Evolutionary conservation across 2,329 filamentous ascomycete species (phyloP).

Genomic region (Colletotrichum spinosum): DNA sequence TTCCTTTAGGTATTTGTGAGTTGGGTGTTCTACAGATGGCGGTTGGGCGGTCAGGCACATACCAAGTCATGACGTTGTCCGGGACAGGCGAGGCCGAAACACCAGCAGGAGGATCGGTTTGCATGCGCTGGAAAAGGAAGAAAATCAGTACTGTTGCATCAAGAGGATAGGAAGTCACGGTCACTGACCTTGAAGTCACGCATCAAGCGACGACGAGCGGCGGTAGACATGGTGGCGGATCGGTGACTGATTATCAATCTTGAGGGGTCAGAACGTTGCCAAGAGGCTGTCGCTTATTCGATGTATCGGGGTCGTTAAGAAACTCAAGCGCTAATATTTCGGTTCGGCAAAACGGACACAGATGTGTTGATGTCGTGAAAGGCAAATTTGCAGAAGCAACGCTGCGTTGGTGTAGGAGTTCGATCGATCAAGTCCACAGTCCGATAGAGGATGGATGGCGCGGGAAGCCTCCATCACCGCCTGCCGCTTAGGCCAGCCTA

Average conservation of each 20-base stretch:
- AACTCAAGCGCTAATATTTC: background rate
- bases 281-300: constrained; percentile 10
- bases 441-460: constrained; percentile 22
- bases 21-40: background rate
- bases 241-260: constrained; percentile 28
- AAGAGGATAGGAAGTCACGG: too few species aligned
- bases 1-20: constrained; percentile 72
- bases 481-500: constrained; percentile 30
- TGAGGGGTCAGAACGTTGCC: constrained; percentile 12
- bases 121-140: constrained; percentile 82
- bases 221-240: constrained; percentile 76
- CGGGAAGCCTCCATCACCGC: constrained; percentile 35
- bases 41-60: constrained; percentile 46
- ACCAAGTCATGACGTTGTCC: constrained; percentile 98
- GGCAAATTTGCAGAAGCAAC: background rate
- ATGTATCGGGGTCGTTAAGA: background rate
- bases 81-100: constrained; percentile 96
- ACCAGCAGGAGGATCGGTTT: constrained; percentile 96
- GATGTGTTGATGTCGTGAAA: constrained; percentile 8
- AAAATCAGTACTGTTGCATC: too few species aligned
- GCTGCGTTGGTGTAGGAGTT: constrained; percentile 7
- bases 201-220: constrained; percentile 96
- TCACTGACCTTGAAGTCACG: constrained; percentile 91
- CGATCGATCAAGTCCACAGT: constrained; percentile 12
- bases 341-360: constrained; percentile 1